phyloP scores from a whole-genome alignment of 164 flowering plant genomes.

The Piper longum region DNA sequence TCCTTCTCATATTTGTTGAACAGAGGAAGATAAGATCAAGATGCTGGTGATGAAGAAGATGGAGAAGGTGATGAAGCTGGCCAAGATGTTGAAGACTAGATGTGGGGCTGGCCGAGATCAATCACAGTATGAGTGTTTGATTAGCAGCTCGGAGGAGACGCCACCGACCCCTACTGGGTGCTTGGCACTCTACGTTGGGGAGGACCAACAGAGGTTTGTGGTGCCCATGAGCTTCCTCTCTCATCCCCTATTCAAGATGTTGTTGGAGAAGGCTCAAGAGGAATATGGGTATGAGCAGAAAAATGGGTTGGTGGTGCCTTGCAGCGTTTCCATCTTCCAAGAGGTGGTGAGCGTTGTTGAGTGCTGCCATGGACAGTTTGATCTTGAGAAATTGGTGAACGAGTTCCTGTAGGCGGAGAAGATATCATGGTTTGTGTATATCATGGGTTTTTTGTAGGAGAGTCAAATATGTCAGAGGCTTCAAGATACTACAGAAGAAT shows the following conservation, averaged over 20 bases:
- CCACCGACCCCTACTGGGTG: constrained; percentile 40
- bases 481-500: not conserved
- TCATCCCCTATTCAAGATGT: constrained; percentile 82
- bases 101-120: not conserved
- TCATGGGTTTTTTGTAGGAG: too few species aligned
- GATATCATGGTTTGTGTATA: not conserved
- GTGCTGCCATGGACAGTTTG: constrained; percentile 51
- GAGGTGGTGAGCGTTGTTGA: constrained; percentile 56
- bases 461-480: too few species aligned
- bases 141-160: constrained; percentile 5
- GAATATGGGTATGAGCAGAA: constrained; percentile 68
- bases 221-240: constrained; percentile 60
- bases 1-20: not conserved
- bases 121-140: constrained; percentile 9
- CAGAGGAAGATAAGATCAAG: not conserved
- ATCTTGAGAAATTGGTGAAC: constrained; percentile 49
- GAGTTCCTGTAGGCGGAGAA: constrained; percentile 35
- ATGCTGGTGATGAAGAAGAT: constrained; percentile 19
- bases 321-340: constrained; percentile 54
- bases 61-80: constrained; percentile 18
- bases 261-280: constrained; percentile 60
- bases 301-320: constrained; percentile 58
- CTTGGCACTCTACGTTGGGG: constrained; percentile 70
- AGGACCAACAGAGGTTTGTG: constrained; percentile 47
- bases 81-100: constrained; percentile 18